Conservation (phyloP, 495 filamentous ascomycete genomes). For the Penicillium pancosmium region DNA sequence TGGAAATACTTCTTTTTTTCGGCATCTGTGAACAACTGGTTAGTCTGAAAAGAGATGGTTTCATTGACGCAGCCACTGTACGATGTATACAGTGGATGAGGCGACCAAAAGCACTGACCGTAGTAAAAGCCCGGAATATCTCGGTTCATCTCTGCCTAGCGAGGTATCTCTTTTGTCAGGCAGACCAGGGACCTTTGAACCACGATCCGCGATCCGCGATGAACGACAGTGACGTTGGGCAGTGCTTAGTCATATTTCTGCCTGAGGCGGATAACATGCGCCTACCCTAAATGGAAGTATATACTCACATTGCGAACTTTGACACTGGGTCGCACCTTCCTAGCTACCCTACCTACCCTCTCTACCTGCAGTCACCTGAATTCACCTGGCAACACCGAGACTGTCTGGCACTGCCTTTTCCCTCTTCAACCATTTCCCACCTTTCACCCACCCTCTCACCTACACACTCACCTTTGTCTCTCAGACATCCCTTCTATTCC, state of each 20-base stretch:
- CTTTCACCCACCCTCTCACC: background rate
- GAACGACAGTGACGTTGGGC: background rate
- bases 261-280: too few species aligned
- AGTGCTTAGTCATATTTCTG: too few species aligned
- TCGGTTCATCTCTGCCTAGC: slow-evolving; percentile 46
- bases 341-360: too few species aligned
- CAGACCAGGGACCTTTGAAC: background rate
- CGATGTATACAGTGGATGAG: background rate
- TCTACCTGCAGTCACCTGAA: too few species aligned
- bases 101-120: slow-evolving; percentile 27
- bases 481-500: too few species aligned
- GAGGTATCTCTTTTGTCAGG: background rate
- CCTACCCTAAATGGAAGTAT: too few species aligned
- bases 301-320: too few species aligned
- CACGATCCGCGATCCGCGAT: background rate
- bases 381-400: too few species aligned
- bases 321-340: too few species aligned
- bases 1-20: slow-evolving; percentile 63
- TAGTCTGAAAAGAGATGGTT: background rate
- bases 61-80: background rate
- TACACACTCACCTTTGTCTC: too few species aligned
- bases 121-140: slow-evolving; percentile 53
- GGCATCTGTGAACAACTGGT: slow-evolving; percentile 35
- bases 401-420: too few species aligned
- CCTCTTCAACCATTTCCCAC: background rate